Evolutionary conservation across 139 green algal species (phyloP), one percentile per base, ranked within the genome.

Genomic region (Astrephomene gubernaculifera): DNA sequence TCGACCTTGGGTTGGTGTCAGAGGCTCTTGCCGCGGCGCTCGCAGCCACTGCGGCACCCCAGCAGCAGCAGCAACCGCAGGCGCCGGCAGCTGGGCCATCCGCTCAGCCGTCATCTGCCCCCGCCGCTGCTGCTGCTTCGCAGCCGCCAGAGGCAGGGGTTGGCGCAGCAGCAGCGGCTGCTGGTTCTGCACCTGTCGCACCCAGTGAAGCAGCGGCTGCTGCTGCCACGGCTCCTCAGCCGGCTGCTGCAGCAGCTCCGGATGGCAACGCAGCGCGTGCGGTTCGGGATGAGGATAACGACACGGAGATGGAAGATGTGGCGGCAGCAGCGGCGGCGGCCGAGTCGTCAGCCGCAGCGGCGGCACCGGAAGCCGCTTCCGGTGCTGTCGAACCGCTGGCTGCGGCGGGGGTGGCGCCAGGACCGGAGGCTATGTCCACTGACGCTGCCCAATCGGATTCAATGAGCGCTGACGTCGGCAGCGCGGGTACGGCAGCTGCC

Each of bases 291-390:
- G 60, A 61, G 25, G 79, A 75, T 41, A 43, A 53, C 19, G 79
- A 85, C 65, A 85, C 65, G 44, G 79, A 85, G 24, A 85, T 85
- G 79, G 79, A 75, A 45, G 79, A 85, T 22, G 79, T 54, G 39
- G 57, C 57, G 39, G 35, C 53, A 35, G 73, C 12, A 36, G 35
- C 39, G 36, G 3, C 17, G 33, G 12, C 17, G 14, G 57, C 39
- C 43, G 75, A 12, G 19, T 4, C 75, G n/a, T n/a, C 76, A 5
- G 76, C 14, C 21, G 71, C 45, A 31, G 19, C 22, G 10, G 39
- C n/a, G 12, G 14, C 49, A 57, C 14, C 14, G 49, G 49, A 31
- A 33, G 68, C 41, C 12, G 68, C 68, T 75, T 10, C n/a, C n/a
- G n/a, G n/a, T n/a, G n/a, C n/a, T n/a, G n/a, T n/a, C n/a, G n/a